Evolutionary conservation across 768 basidiomycete genomes (phyloP), one percentile per base, ranked within the genome.

Genomic region (Calocera viscosa): DNA sequence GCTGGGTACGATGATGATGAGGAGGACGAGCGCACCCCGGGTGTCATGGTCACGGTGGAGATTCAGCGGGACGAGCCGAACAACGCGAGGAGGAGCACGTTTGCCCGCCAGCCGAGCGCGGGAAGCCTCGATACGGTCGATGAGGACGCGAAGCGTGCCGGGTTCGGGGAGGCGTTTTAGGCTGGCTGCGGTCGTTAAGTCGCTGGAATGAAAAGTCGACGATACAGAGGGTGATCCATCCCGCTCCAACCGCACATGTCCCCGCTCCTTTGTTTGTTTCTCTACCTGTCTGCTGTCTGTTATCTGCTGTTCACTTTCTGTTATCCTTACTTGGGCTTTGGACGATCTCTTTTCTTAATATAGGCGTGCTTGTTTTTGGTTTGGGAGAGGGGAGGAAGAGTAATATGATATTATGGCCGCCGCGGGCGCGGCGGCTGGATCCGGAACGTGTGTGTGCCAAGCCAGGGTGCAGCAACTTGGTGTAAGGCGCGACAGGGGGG

Each of bases 21-120:
- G 11, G 53, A 60, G 7, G 16, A 12, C 14, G 53, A 60, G 53
- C 24, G 53, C 26, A 26, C 53, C 11, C 53, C 53, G 53, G 53
- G 53, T 19, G 53, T 60, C 26, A 60, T 60, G 53, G 53, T 60
- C 30, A 60, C 53, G 11, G 53, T 60, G 2, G 53, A 60, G 30
- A 60, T 60, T 60, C 53, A 60, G 53, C 24, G 53, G 24, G 53
- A 60, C 22, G 53, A 60, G 53, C 53, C 53, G 26, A 22, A 22
- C n/a, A n/a, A n/a, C 11, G 53, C 53, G 53, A 2, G 53, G 53
- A 60, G 53, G 53, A 60, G 53, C 53, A 60, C 53, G 53, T 60
- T 60, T 30, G 53, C 53, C 5, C 11, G 53, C 14, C 53, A 60
- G 53, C 53, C 53, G 14, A 60, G 53, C 22, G 53, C 53, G 26